These are phyloP conservation scores for Amesomyces nigricolor DNA, from an alignment of 2,329 filamentous ascomycete genomes.

Conservation along the genomic window DNA sequence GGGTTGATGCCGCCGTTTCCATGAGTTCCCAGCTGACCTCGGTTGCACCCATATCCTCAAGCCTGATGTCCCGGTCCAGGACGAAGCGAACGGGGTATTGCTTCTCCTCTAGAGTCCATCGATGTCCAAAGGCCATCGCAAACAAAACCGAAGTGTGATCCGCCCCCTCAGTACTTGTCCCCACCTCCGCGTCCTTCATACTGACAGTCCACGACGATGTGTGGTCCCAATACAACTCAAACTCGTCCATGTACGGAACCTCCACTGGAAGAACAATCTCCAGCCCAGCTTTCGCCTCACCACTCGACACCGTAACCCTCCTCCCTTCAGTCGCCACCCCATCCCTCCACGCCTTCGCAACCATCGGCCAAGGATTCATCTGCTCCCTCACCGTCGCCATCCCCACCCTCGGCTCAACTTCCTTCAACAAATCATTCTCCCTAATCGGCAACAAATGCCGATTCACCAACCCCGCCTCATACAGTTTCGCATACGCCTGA, in stretches of 20 bases:
- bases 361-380: conserved; percentile 43
- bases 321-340: conserved; percentile 29
- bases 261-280: conserved; percentile 40
- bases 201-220: conserved; percentile 35
- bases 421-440: conserved; percentile 36
- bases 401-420: conserved; percentile 35
- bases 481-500: conserved; percentile 66
- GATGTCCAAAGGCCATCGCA: conserved; percentile 43
- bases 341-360: conserved; percentile 41
- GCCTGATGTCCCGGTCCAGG: conserved; percentile 24
- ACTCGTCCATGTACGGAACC: conserved; percentile 34
- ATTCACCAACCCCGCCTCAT: conserved; percentile 66
- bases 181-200: conserved; percentile 25
- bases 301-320: conserved; percentile 33
- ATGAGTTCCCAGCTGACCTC: conserved; percentile 29
- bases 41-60: conserved; percentile 30
- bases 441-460: conserved; percentile 67
- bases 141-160: conserved; percentile 46
- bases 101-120: conserved; percentile 36
- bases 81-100: conserved; percentile 42
- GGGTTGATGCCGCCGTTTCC: conserved; percentile 17
- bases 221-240: conserved; percentile 39
- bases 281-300: conserved; percentile 33
- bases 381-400: conserved; percentile 34
- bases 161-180: neutral